A percentile compares a stretch with the other conserved stretches of the same genome.
These are phyloP conservation scores for Globisporangium ultimum DNA, from an alignment of 352 stramenopile genomes.

Conservation along the genomic window DNA sequence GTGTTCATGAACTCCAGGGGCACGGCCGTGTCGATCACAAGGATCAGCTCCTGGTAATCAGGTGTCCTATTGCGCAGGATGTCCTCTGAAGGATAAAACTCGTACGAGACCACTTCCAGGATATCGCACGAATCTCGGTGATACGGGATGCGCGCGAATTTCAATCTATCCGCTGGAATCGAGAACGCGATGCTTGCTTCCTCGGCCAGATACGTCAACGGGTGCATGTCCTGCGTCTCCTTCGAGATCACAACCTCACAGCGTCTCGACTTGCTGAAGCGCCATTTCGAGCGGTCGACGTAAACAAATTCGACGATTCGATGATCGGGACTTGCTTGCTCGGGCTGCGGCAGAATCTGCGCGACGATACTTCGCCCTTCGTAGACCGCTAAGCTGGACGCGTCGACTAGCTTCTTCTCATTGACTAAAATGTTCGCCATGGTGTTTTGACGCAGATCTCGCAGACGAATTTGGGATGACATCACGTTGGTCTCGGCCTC, in stretches of 20 bases:
- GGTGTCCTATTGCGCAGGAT: conserved; percentile 22
- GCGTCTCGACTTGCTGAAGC: conserved; percentile 52
- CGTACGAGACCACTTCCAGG: conserved; percentile 59
- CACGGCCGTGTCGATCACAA: conserved; percentile 58
- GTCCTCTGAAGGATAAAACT: conserved; percentile 27
- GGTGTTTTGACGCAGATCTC: conserved; percentile 62
- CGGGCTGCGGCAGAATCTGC: conserved; percentile 58
- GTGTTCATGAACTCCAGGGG: conserved; percentile 32
- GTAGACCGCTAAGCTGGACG: conserved; percentile 70
- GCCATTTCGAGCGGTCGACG: conserved; percentile 59
- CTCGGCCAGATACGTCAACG: conserved; percentile 35
- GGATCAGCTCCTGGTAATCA: conserved; percentile 64
- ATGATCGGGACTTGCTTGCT: conserved; percentile 41
- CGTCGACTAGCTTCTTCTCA: conserved; percentile 54
- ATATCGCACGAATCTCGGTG: conserved; percentile 69
- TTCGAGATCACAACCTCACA: conserved; percentile 56
- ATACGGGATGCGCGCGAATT: conserved; percentile 57
- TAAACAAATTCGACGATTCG: conserved; percentile 66
- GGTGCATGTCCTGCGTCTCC: conserved; percentile 23
- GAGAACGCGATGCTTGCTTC: conserved; percentile 32
- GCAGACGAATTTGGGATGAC: conserved; percentile 51
- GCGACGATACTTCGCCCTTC: conserved; percentile 73
- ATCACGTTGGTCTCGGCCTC: conserved; percentile 23
- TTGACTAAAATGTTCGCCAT: conserved; percentile 67
- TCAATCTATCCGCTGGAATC: conserved; percentile 48